Evolutionary conservation across 2,329 filamentous ascomycete genomes (phyloP).

Genomic region (Aspergillus terreus): DNA sequence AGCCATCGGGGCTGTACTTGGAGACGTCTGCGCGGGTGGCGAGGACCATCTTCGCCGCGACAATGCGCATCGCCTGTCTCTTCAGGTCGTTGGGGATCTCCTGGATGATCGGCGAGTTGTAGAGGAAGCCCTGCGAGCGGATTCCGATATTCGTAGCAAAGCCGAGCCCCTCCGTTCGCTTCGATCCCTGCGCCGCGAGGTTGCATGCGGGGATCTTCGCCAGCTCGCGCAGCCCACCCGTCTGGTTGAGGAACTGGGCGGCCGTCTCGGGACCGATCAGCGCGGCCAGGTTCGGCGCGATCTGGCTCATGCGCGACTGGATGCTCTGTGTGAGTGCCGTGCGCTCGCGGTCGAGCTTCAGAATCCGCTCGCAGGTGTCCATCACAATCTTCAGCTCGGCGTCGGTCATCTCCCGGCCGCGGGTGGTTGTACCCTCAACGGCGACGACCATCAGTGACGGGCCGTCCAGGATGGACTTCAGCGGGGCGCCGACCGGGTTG

Average conservation of each 20-base stretch:
- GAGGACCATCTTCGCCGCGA: conserved; percentile 89
- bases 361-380: conserved; percentile 78
- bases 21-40: conserved; percentile 86
- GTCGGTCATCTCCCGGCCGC: conserved; percentile 72
- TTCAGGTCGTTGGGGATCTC: conserved; percentile 82
- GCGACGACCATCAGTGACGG: conserved; percentile 94
- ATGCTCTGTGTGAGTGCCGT: conserved; percentile 87
- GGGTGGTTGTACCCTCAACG: conserved; percentile 86
- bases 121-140: conserved; percentile 88
- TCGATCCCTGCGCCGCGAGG: conserved; percentile 82
- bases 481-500: conserved; percentile 70
- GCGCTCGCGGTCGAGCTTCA: conserved; percentile 85
- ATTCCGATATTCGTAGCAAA: conserved; percentile 90
- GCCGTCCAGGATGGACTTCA: conserved; percentile 79
- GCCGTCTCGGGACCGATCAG: conserved; percentile 90
- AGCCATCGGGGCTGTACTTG: conserved; percentile 76
- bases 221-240: conserved; percentile 81
- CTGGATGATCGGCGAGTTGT: conserved; percentile 83
- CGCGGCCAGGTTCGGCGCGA: conserved; percentile 88
- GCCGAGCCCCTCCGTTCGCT: conserved; percentile 74
- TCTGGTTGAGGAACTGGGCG: conserved; percentile 92
- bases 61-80: conserved; percentile 90
- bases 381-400: conserved; percentile 71
- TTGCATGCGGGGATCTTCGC: conserved; percentile 94
- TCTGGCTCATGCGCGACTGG: conserved; percentile 92